Conservation (phyloP, 2,329 filamentous ascomycete species). For the Bimuria novae-zelandiae region DNA sequence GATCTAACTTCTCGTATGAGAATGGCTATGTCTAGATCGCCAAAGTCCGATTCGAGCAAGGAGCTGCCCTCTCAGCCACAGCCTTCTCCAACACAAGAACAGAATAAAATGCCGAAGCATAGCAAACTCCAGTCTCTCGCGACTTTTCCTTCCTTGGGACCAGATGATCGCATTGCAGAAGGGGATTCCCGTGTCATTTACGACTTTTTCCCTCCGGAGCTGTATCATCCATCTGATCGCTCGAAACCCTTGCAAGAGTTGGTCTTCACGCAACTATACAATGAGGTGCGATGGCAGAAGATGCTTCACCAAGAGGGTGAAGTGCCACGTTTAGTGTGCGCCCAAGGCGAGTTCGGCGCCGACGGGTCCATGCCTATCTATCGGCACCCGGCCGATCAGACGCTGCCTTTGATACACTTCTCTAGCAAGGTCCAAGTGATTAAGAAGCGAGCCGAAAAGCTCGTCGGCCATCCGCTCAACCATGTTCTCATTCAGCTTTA, state of each 20-base stretch:
- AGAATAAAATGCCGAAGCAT: constrained; percentile 18
- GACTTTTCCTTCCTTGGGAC: constrained; percentile 48
- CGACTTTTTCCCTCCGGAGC: constrained; percentile 63
- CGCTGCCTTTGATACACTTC: constrained; percentile 76
- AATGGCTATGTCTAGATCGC: constrained; percentile 28
- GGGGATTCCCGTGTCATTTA: constrained; percentile 78
- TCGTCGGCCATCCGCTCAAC: constrained; percentile 80
- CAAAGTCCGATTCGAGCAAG: constrained; percentile 31
- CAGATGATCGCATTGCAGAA: constrained; percentile 68
- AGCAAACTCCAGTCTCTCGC: constrained; percentile 46
- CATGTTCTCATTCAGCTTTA: constrained; percentile 94
- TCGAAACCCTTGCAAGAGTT: constrained; percentile 55
- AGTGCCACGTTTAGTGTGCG: constrained; percentile 87
- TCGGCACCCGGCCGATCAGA: constrained; percentile 89
- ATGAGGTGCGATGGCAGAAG: constrained; percentile 83
- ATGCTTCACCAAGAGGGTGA: constrained; percentile 94
- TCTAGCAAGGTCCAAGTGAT: constrained; percentile 73
- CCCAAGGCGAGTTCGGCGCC: constrained; percentile 72
- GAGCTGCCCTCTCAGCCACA: constrained; percentile 8
- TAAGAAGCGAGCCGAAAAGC: constrained; percentile 68
- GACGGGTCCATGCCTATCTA: constrained; percentile 88
- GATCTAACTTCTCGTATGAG: constrained; percentile 35
- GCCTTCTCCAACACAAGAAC: constrained; percentile 8
- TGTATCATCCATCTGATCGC: constrained; percentile 29
- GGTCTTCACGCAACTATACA: constrained; percentile 71